Evolutionary conservation across 2,329 filamentous ascomycete species (phyloP).

Genomic region (Verticillium tricorpus): DNA sequence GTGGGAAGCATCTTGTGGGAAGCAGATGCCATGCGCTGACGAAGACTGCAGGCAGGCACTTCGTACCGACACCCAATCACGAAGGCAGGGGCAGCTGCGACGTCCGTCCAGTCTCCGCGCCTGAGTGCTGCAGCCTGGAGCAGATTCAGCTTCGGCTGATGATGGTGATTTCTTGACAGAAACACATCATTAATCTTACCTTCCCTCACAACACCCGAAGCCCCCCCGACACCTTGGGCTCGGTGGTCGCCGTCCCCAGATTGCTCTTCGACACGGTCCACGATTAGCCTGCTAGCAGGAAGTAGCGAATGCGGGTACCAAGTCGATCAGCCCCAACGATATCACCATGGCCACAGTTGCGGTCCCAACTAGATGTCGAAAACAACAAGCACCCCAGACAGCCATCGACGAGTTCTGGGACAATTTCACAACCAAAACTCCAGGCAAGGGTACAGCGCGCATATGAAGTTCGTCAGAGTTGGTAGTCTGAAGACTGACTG

Average conservation of each 20-base stretch:
- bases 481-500: conserved; percentile 2
- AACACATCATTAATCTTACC: no score
- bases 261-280: background rate
- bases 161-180: no score
- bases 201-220: no score
- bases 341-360: background rate
- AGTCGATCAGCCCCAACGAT: background rate
- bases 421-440: conserved; percentile 65
- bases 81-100: background rate
- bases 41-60: background rate
- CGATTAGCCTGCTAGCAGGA: background rate
- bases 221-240: no score
- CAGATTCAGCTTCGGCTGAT: background rate
- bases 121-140: background rate
- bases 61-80: background rate
- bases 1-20: background rate
- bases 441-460: conserved; percentile 56
- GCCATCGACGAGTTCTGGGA: conserved; percentile 69
- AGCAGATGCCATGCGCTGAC: background rate
- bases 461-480: no score
- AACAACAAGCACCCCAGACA: conserved; percentile 60
- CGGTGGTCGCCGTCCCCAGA: background rate
- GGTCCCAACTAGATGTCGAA: conserved; percentile 14
- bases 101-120: background rate
- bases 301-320: background rate